Conservation (phyloP, 495 filamentous ascomycete species). For the Xylaria grammica region DNA sequence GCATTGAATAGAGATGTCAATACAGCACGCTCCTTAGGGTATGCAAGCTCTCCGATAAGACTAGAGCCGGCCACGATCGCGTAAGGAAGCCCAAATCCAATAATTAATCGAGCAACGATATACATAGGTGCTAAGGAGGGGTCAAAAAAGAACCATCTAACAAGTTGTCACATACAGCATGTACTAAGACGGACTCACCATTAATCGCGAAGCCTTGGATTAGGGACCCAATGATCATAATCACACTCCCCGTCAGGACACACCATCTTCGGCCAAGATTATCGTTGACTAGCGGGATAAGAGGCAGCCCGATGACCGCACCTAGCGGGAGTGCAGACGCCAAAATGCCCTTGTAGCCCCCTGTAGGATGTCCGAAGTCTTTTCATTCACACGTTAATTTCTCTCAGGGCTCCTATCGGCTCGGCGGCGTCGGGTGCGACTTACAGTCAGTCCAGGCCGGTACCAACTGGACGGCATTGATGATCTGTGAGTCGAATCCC, state of each 20-base stretch:
- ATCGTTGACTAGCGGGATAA: conserved; percentile 64
- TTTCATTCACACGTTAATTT: conserved; percentile 9
- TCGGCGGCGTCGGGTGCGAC: conserved; percentile 36
- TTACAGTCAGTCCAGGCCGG: conserved; percentile 61
- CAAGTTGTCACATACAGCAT: not conserved
- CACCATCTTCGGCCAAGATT: conserved; percentile 60
- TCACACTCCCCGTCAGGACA: conserved; percentile 62
- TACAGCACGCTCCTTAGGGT: conserved; percentile 69
- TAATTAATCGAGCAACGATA: conserved; percentile 66
- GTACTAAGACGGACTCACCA: conserved; percentile 36
- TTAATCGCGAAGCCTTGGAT: conserved; percentile 59
- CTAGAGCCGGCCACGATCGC: conserved; percentile 69
- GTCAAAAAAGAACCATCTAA: not conserved
- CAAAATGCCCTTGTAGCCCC: conserved; percentile 52
- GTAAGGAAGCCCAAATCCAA: conserved; percentile 69
- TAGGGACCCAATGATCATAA: conserved; percentile 62
- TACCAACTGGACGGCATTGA: conserved; percentile 71
- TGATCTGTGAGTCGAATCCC: conserved; percentile 74
- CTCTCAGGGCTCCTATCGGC: not conserved
- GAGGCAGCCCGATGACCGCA: conserved; percentile 59
- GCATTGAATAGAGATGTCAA: conserved; percentile 72
- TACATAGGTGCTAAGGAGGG: conserved; percentile 57
- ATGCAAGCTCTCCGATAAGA: conserved; percentile 67
- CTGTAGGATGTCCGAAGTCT: conserved; percentile 51
- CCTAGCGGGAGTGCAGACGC: conserved; percentile 51